phyloP scores from a whole-genome alignment of 192 early-diverging fungal species.

The Spinellus fusiger region DNA sequence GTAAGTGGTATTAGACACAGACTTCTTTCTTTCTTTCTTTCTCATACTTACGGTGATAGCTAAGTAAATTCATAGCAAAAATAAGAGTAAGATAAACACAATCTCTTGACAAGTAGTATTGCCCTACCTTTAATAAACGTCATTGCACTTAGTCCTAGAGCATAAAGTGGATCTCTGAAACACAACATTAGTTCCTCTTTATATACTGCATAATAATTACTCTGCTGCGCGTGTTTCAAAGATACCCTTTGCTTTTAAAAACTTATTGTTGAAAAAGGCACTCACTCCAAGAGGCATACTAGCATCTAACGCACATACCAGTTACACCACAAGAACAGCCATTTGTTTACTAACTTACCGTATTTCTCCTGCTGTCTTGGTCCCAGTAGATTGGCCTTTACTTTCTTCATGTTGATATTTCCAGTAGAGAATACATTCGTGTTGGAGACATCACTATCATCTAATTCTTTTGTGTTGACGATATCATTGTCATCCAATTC shows the following conservation, averaged over 20 bases:
- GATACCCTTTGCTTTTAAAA: slow-evolving; percentile 40
- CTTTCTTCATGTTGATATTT: slow-evolving; percentile 14
- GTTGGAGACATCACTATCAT: neutral
- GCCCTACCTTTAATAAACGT: slow-evolving; percentile 53
- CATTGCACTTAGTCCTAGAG: slow-evolving; percentile 44
- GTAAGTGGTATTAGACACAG: neutral
- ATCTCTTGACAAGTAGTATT: neutral
- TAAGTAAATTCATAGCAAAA: slow-evolving; percentile 1
- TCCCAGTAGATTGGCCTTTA: slow-evolving; percentile 16
- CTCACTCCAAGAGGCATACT: slow-evolving; percentile 27
- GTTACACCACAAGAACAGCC: neutral
- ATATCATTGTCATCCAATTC: slow-evolving; percentile 2
- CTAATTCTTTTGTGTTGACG: neutral
- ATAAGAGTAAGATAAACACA: neutral
- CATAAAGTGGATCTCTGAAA: slow-evolving; percentile 44
- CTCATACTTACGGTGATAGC: slow-evolving; percentile 24
- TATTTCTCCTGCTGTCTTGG: slow-evolving; percentile 25
- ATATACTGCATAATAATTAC: slow-evolving; percentile 10
- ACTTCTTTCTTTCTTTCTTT: neutral
- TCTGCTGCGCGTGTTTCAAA: slow-evolving; percentile 39
- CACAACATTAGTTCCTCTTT: neutral
- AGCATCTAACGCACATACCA: slow-evolving; percentile 9
- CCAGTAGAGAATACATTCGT: slow-evolving; percentile 4
- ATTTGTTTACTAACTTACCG: slow-evolving; percentile 4
- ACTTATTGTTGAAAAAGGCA: slow-evolving; percentile 52